Percentiles rank a stretch among this genome's conserved stretches.
Evolutionary conservation across 2,329 filamentous ascomycete species (phyloP).

Genomic region (Arthroderma sp.): DNA sequence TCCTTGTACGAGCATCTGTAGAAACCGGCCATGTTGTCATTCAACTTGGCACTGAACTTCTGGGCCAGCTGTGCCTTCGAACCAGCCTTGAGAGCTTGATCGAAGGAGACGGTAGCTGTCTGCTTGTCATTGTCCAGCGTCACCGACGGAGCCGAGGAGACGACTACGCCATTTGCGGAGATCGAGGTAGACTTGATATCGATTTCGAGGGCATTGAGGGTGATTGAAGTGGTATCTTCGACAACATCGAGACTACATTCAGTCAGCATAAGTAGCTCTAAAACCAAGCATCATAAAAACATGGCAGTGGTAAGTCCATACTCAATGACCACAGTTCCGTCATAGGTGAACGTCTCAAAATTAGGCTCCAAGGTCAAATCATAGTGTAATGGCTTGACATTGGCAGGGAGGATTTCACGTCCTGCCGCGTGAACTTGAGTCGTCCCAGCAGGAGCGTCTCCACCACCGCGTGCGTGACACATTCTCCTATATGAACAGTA

Average conservation of each 20-base stretch:
- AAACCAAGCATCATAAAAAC: not conserved
- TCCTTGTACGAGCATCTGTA: conserved; percentile 91
- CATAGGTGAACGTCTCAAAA: conserved; percentile 74
- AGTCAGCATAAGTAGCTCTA: conserved; percentile 6
- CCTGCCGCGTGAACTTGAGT: conserved; percentile 46
- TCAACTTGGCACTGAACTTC: conserved; percentile 65
- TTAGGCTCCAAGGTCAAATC: conserved; percentile 83
- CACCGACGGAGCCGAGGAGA: conserved; percentile 52
- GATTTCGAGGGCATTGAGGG: conserved; percentile 77
- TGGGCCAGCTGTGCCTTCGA: conserved; percentile 65
- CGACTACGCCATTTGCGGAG: conserved; percentile 43
- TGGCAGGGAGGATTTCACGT: conserved; percentile 77
- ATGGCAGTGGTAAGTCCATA: conserved; percentile 23
- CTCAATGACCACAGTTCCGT: conserved; percentile 75
- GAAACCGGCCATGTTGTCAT: conserved; percentile 95
- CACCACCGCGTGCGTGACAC: conserved; percentile 50
- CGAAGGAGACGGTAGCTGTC: conserved; percentile 68
- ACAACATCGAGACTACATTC: conserved; percentile 56
- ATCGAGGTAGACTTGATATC: conserved; percentile 66
- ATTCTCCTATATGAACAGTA: conserved; percentile 63
- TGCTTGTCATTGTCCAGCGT: conserved; percentile 68
- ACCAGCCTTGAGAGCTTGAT: conserved; percentile 57
- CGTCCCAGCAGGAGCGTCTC: conserved; percentile 36
- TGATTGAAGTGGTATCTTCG: conserved; percentile 72
- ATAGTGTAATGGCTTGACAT: conserved; percentile 87